Base-by-base conservation (phyloP, 1,284 basidiomycete genomes). In the Limonomyces culmigenus region DNA sequence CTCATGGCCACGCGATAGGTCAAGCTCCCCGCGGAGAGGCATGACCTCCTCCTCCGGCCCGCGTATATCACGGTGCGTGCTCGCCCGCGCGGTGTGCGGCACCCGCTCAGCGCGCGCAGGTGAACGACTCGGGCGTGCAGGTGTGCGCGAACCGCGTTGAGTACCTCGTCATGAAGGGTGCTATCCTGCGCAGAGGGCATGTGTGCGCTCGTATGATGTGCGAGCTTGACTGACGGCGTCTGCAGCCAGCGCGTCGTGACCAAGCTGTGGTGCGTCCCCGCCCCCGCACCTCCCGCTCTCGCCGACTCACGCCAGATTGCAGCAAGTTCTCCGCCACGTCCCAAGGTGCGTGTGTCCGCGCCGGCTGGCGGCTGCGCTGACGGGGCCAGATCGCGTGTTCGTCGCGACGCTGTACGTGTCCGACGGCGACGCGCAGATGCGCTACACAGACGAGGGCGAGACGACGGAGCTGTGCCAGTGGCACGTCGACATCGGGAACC, bases 111-210 rank as follows among this genome's bases (percentile, higher is more conserved):
- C n/a, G n/a, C n/a, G n/a, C n/a, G n/a, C n/a, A n/a, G n/a, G 65
- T 65, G 36, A 86, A 86, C 56, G 73, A 73, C 45, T 77, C 76
- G 8, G 78, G 72, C 4, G 64, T 76, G 39, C 48, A 73, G 12
- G 76, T 86, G 41, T 87, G 83, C 51, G 79, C 85, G 51, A 86
- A 86, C 52, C 64, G 83, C 78, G 55, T 86, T 41, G 80, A 85
- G 49, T 86, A 85, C 53, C 63, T 87, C 35, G 79, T 86, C 34
- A 70, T 70, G 42, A 84, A 84, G 56, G 81, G 83, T 39, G 80
- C 80, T 17, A 83, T 87, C 47, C 52, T 86, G 45, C 67, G 80
- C 38, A 86, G 85, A 56, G 84, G 83, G 69, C 79, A 51, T 38
- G 53, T 47, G 39, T 29, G 13, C 25, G 25, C 25, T n/a, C 10